Base-by-base conservation (phyloP, 2,329 filamentous ascomycete genomes). In the Leptographium flavum region DNA sequence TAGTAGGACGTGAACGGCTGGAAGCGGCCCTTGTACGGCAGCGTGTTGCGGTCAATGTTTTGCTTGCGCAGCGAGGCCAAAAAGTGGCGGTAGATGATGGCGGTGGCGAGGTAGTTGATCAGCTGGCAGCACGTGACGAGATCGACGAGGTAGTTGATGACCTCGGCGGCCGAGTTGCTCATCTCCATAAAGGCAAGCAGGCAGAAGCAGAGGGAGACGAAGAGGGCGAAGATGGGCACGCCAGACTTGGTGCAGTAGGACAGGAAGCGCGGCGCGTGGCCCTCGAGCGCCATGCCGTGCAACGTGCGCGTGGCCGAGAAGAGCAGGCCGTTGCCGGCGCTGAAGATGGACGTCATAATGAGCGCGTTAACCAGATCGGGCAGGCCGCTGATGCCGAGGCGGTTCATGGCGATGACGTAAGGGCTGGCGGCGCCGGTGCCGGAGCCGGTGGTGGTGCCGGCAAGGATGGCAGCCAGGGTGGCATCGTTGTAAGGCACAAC, bases 181-280 rank as follows among this genome's bases (percentile, higher is more conserved):
- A 81, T 65, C 54, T 79, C 73, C 50, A 81, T 58, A 59, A 83
- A 83, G 10, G 73, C 73, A 27, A 84, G 62, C 32, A 82, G 67
- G 1, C 75, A 71, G 55, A 84, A 76, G 2, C 70, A 52, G 54
- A 83, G 70, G 2, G 75, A 71, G 27, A 76, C 57, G 1, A 56
- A 52, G 35, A 83, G 78, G 48, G 72, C 77, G 56, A 78, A 80
- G 50, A 80, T 69, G 0, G 81, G 81, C 5, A 84, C 74, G 22
- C 76, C 76, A 37, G 63, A 63, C 49, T 62, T 68, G 8, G 72
- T 76, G 52, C 72, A 76, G 52, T 64, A 69, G 6, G 66, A 64
- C 45, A 79, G 65, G 48, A 78, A 52, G 27, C 53, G 61, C 40
- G 60, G 74, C 0, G 73, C 74, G 49, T 75, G 70, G 27, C 72